Conservation (phyloP, 371 early-diverging fungal genomes). For the Mortierella sp. region DNA sequence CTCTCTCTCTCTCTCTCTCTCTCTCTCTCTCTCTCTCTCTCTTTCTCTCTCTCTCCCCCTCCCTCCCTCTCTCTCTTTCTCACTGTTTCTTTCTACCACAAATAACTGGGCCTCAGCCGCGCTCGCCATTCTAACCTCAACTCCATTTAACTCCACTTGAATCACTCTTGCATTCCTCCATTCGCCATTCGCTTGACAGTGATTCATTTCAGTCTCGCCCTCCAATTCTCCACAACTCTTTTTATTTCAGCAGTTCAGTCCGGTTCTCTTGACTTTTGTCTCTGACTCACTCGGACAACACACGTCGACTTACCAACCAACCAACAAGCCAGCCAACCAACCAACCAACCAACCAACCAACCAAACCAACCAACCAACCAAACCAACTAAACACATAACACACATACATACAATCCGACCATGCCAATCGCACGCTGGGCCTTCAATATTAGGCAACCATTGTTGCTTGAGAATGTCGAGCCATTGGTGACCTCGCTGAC, state of each 20-base stretch:
- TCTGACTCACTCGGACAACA: too few species aligned
- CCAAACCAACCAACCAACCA: background rate
- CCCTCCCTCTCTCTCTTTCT: background rate
- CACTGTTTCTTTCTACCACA: background rate
- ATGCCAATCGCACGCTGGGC: constrained; percentile 57
- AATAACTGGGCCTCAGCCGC: background rate
- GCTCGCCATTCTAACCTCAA: background rate
- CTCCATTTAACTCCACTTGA: background rate
- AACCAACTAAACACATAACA: background rate
- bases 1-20: background rate
- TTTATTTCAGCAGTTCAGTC: background rate
- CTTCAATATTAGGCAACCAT: constrained; percentile 49
- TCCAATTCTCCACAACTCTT: background rate
- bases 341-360: background rate
- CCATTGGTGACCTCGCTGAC: constrained; percentile 47
- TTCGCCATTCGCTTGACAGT: too few species aligned
- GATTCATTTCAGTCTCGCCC: background rate
- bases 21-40: background rate
- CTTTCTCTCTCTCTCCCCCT: background rate
- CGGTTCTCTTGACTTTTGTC: background rate
- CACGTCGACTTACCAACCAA: background rate
- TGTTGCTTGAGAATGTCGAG: constrained; percentile 48
- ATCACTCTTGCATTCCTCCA: background rate
- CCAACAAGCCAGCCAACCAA: background rate
- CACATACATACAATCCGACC: background rate